Evolutionary conservation across 2,329 filamentous ascomycete species (phyloP).

Genomic region (Colletotrichum gloeosporioides): DNA sequence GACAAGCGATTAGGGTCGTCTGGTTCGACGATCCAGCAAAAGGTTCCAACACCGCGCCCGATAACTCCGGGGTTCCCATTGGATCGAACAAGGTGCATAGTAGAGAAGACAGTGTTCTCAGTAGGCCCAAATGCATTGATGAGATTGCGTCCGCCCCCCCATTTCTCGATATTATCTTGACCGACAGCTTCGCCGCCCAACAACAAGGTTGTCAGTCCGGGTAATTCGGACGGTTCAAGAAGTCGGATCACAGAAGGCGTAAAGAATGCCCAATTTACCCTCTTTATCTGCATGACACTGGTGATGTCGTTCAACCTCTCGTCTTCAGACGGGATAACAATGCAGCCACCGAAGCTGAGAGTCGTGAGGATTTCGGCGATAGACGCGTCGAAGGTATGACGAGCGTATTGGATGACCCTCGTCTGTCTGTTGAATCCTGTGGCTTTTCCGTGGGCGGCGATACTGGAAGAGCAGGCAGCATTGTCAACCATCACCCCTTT

Average conservation of each 20-base stretch:
- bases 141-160: slow-evolving; percentile 18
- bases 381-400: slow-evolving; percentile 14
- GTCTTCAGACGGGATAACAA: slow-evolving; percentile 60
- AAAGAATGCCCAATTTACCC: slow-evolving; percentile 58
- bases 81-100: slow-evolving; percentile 4
- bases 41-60: slow-evolving; percentile 1
- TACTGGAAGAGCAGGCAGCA: background rate
- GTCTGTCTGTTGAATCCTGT: background rate
- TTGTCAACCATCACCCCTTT: slow-evolving; percentile 25
- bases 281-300: slow-evolving; percentile 53
- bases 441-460: background rate
- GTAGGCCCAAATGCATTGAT: slow-evolving; percentile 26
- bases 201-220: slow-evolving; percentile 40
- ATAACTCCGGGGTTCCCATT: background rate
- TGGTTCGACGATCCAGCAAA: slow-evolving; percentile 9
- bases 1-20: background rate
- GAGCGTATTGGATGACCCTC: background rate
- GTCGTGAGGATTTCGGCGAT: slow-evolving; percentile 54
- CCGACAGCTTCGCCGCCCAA: slow-evolving; percentile 29
- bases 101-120: slow-evolving; percentile 24
- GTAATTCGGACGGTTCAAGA: slow-evolving; percentile 39
- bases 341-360: slow-evolving; percentile 61
- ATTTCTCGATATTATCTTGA: slow-evolving; percentile 24
- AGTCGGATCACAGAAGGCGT: slow-evolving; percentile 61
- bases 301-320: slow-evolving; percentile 56